Evolutionary conservation across 2,329 filamentous ascomycete species (phyloP), one percentile per base, ranked within the genome.

Genomic region (Neobulgaria alba): DNA sequence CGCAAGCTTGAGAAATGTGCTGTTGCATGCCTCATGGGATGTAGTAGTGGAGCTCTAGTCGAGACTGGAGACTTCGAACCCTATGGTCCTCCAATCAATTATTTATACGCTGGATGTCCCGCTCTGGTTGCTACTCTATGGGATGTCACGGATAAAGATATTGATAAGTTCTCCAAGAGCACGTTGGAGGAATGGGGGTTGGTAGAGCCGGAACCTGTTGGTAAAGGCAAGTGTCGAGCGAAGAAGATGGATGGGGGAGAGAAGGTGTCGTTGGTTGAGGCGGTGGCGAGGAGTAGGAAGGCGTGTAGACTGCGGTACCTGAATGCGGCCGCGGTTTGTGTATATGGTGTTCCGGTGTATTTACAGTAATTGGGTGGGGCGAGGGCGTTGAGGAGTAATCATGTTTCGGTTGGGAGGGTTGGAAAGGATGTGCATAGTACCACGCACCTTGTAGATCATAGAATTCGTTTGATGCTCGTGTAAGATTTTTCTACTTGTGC

Each of bases 141-240:
- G 92, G 92, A 98, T 62, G 92, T 98, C 36, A 98, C 92, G 8
- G 92, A 98, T 61, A 85, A 85, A 56, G 92, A 98, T 61, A 95
- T 95, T 60, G 93, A 98, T 66, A 83, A 89, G 14, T 94, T 95
- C 61, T 85, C 89, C 0, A 78, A 82, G 23, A 71, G 74, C 18
- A 69, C 84, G 2, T 84, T 95, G 59, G 84, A 92, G 58, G 73
- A 82, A 54, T 98, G 92, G 92, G 92, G 92, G 0, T 61, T 98
- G 29, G 59, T 61, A 36, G 34, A 61, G 57, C 49, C 50, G 43
- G 47, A 42, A 52, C 48, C 49, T 30, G 60, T 51, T 49, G 52
- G 54, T 44, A 51, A 50, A 48, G 44, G 45, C 47, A 68, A 47
- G 46, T 53, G 52, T 33, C 50, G 23, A 48, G 55, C 50, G 52